These are phyloP conservation scores for Lachnellula cervina DNA, from an alignment of 2,329 filamentous ascomycete species.

Conservation along the genomic window DNA sequence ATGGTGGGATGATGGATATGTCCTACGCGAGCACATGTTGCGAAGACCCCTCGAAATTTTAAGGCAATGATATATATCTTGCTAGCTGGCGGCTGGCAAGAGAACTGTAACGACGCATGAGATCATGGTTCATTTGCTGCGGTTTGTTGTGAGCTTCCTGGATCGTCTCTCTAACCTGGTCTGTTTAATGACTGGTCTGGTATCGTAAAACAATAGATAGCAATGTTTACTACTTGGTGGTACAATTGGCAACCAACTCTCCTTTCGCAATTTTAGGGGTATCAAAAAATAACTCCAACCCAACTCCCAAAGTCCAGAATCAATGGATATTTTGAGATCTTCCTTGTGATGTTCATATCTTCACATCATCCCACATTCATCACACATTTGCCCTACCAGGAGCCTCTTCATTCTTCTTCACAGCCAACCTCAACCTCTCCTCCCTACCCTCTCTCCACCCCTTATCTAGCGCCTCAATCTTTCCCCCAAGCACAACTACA, in stretches of 20 bases:
- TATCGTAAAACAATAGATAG: conserved; percentile 13
- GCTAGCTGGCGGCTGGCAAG: background rate
- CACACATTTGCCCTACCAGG: background rate
- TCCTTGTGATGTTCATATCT: background rate
- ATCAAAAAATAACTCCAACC: background rate
- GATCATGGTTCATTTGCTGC: conserved; percentile 3
- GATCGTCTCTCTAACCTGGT: background rate
- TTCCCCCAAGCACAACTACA: conserved; percentile 77
- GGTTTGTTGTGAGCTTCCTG: background rate
- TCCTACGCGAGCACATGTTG: background rate
- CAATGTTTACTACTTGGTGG: conserved; percentile 7
- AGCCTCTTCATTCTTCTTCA: conserved; percentile 31
- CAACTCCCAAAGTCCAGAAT: background rate
- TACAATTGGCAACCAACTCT: background rate
- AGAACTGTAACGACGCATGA: conserved; percentile 4
- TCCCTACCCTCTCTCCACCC: conserved; percentile 71
- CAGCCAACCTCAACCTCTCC: conserved; percentile 58
- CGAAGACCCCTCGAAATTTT: background rate
- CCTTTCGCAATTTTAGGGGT: background rate
- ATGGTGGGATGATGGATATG: background rate
- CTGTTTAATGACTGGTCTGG: conserved; percentile 1
- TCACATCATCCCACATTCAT: background rate
- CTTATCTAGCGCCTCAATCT: conserved; percentile 75
- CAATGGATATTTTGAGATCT: too few species aligned
- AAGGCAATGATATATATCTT: background rate